phyloP scores from a whole-genome alignment of 768 basidiomycete species.

The Tubosaeta sp. region DNA sequence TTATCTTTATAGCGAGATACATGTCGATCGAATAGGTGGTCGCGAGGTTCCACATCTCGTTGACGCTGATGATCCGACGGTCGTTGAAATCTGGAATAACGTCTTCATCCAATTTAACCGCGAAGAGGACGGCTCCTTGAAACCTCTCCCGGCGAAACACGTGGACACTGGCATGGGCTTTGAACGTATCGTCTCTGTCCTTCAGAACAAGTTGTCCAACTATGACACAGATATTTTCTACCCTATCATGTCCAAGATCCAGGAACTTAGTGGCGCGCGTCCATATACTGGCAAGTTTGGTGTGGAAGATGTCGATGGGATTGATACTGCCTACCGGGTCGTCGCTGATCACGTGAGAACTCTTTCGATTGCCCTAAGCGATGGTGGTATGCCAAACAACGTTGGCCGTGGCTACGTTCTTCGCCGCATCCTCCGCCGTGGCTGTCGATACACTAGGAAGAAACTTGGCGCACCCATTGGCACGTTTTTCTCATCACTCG shows the following conservation, averaged over 20 bases:
- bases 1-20: slow-evolving; percentile 68
- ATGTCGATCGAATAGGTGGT: slow-evolving; percentile 97
- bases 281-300: slow-evolving; percentile 90
- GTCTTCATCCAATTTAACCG: slow-evolving; percentile 99
- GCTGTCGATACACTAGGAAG: slow-evolving; percentile 93
- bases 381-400: slow-evolving; percentile 95
- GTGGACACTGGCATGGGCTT: slow-evolving; percentile 99
- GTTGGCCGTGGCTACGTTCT: slow-evolving; percentile 98
- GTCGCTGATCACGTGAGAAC: slow-evolving; percentile 97
- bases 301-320: slow-evolving; percentile 89
- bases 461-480: slow-evolving; percentile 92
- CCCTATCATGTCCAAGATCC: slow-evolving; percentile 84
- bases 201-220: slow-evolving; percentile 90
- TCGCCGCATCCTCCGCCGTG: slow-evolving; percentile 85
- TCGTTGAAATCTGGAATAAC: slow-evolving; percentile 99
- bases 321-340: slow-evolving; percentile 97
- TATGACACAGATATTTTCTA: slow-evolving; percentile 97
- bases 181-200: slow-evolving; percentile 90
- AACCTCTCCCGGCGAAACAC: slow-evolving; percentile 82
- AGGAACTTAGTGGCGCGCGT: slow-evolving; percentile 83
- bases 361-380: slow-evolving; percentile 90
- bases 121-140: slow-evolving; percentile 80
- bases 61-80: slow-evolving; percentile 94
- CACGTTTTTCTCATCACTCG: slow-evolving; percentile 88
- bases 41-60: slow-evolving; percentile 90